Conservation (phyloP, 345 rosid genomes). For the Aquilaria yunnanensis region DNA sequence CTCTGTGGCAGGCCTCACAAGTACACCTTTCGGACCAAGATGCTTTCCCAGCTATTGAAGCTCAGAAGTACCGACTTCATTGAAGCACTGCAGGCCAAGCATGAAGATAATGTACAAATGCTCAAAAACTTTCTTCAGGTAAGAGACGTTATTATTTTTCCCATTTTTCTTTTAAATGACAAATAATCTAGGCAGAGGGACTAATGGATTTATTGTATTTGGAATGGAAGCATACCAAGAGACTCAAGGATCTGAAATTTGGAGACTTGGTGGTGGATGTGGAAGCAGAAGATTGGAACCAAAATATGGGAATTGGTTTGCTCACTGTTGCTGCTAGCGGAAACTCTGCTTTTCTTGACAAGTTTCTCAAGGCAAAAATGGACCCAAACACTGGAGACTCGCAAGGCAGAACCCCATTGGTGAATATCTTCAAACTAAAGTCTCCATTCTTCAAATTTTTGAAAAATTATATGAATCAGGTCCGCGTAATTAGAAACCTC, state of each 20-base stretch:
- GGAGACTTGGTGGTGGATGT: conserved; percentile 34
- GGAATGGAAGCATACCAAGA: conserved; percentile 51
- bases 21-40: conserved; percentile 63
- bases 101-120: conserved; percentile 52
- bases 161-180: too few relatives aligned
- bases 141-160: background rate
- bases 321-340: conserved; percentile 52
- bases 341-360: conserved; percentile 77
- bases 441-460: too few relatives aligned
- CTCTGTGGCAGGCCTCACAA: conserved; percentile 70
- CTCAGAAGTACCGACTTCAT: conserved; percentile 58
- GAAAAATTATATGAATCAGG: background rate
- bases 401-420: conserved; percentile 77
- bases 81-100: conserved; percentile 64
- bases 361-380: conserved; percentile 74
- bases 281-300: conserved; percentile 41
- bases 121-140: conserved; percentile 83
- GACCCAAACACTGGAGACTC: conserved; percentile 65
- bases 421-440: conserved; percentile 12
- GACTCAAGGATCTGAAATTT: conserved; percentile 42
- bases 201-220: background rate
- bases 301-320: conserved; percentile 41
- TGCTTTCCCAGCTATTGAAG: conserved; percentile 73
- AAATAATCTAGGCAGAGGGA: background rate
- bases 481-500: background rate